Evolutionary conservation across 2,329 filamentous ascomycete species (phyloP), one percentile per base, ranked within the genome.

Genomic region (Fusarium nurragi): DNA sequence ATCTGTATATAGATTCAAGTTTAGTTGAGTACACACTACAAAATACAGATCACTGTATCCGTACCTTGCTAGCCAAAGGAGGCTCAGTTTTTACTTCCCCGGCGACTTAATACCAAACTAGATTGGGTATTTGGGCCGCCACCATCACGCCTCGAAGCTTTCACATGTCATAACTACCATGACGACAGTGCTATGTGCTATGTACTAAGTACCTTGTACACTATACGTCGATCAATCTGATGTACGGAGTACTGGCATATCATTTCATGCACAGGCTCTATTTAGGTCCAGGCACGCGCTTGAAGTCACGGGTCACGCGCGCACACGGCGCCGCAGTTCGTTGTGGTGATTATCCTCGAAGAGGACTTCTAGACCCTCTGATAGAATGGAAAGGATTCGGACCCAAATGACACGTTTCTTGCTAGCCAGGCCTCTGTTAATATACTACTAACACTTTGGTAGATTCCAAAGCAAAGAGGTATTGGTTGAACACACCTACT

Each of bases 71-170:
- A 38, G 16, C 37, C 41, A 43, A 51, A 44, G 41, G 56, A 48
- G 32, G 39, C 49, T 61, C 26, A 56, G 37, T 38, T 51, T 30
- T 41, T 22, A 43, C 45, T 67, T 67, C 64, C 65, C 65, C 65
- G 59, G 64, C 55, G 49, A 25, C 34, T 26, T 25, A 19, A 23
- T n/a, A 38, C 68, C 64, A 70, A 49, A 54, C 68, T 65, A 43
- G 60, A 68, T 54, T 64, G 25, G 68, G 68, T 47, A 51, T 53
- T 50, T 59, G 30, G 55, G 50, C 68, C 66, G 68, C 48, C 51
- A 55, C 58, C 50, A 41, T 54, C 45, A 39, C 38, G 34, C 32
- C 36, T 54, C 44, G 11, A 55, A 45, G n/a, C 60, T 50, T 58
- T 67, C 64, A 68, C 64, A 68, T 68, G 64, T 51, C 64, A 65